Base-by-base conservation (phyloP, 345 rosid species). In the Capsella bursapastoris region DNA sequence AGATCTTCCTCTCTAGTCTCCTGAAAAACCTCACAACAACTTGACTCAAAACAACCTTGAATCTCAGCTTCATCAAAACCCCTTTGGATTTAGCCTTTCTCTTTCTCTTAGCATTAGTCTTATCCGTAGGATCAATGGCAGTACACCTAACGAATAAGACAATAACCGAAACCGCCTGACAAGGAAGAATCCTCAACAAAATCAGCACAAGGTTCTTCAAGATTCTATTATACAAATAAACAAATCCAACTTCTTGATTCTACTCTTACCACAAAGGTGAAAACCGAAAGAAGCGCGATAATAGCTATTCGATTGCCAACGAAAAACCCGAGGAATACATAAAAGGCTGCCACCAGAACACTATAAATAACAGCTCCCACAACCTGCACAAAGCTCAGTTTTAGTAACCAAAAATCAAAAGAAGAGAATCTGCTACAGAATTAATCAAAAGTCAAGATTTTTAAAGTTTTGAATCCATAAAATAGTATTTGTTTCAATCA, bases 111-210 rank as follows among this genome's bases (percentile, higher is more conserved):
- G 81, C 83, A 74, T 90, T 84, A 77, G 92, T 86, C 56, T 83
- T 95, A 79, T 95, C 99, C 7, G 96, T 89, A 0, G 99, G 97
- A 65, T 95, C 94, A n/a, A 86, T 92, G 5, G 96, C 91, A 1
- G 96, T 87, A 68, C 97, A 92, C 78, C 97, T 86, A 69, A 86
- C 77, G 60, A 92, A 95, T 44, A 95, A 76, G 49, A 88, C 83
- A 81, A 90, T 80, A 15, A 93, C 97, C 51, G 88, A 88, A 64
- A 86, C 47, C 31, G 83, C 98, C 99, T 95, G 94, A 62, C 78
- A 80, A 49, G 1, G 1, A 18, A 16, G 58, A 32, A 22, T 59
- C 9, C 31, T 45, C 57, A 58, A 35, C 8, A 34, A 45, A 37
- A 31, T 64, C 48, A 49, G 1, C 45, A 57, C 37, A 57, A 3